These are phyloP conservation scores for Fusarium brevicatenulatum DNA, from an alignment of 2,329 filamentous ascomycete species.

Conservation along the genomic window DNA sequence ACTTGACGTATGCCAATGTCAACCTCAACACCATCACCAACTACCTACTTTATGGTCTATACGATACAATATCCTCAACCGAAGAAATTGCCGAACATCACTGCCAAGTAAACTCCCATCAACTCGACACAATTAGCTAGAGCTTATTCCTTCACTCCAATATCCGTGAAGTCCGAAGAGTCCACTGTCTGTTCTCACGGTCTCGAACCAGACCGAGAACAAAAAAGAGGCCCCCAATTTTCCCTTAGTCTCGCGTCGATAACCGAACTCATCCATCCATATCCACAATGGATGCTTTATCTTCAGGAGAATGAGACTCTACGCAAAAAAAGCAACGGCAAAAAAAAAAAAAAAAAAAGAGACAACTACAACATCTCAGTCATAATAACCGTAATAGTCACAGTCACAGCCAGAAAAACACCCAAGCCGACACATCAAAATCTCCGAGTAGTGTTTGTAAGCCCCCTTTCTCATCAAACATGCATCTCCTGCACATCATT, in stretches of 20 bases:
- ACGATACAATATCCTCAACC: background rate
- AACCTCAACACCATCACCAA: conserved; percentile 5
- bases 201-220: background rate
- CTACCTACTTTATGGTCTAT: background rate
- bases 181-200: conserved; percentile 5
- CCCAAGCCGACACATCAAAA: background rate
- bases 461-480: conserved; percentile 9
- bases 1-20: conserved; percentile 16
- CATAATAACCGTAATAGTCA: background rate
- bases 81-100: background rate
- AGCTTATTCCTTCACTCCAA: background rate
- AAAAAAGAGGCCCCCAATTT: background rate
- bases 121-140: background rate
- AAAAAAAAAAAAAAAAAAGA: background rate
- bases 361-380: background rate
- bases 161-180: background rate
- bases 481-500: conserved; percentile 4
- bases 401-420: background rate
- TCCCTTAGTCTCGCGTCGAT: conserved; percentile 12
- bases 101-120: background rate
- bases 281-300: background rate
- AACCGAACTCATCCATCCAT: conserved; percentile 13
- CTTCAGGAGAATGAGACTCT: background rate
- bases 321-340: background rate
- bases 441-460: background rate